Base-by-base conservation (phyloP, 2,329 filamentous ascomycete genomes). In the Pezicula carpinea region DNA sequence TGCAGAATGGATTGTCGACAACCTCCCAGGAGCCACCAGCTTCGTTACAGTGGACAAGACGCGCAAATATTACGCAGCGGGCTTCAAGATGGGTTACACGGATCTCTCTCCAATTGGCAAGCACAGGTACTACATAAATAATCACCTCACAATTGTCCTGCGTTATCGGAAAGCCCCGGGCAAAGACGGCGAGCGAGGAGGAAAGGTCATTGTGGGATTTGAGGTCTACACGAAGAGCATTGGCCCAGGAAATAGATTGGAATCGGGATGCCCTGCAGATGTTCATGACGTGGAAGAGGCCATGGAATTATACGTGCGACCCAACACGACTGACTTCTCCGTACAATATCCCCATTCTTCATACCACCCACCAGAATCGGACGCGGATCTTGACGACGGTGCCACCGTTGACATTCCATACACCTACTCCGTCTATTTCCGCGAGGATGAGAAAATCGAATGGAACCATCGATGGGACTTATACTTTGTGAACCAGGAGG, bases 1-100 rank as follows among this genome's bases (percentile, higher is more conserved):
- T n/a, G 83, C 84, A 2, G 89, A 95, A 66, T 95, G 89, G 90
- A 95, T 95, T 56, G 86, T 93, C 53, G 89, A 96, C 66, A 95
- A 95, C 59, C 74, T 96, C 8, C 89, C 90, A 1, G 89, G 89
- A 6, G 89, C 89, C 31, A 95, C 89, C 7, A 91, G 85, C 64
- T 95, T 95, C 61, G 85, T 93, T 22, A 92, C 87, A 0, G 85
- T 88, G 31, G 89, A 95, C 66, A 89, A 89, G 69, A 82, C 79
- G 39, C 77, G 82, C 59, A 95, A 91, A 66, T 95, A 95, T 71
- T 95, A 95, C 64, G 87, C 89, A 11, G 83, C 89, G 2, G 90
- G 90, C 2, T 95, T 95, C 75, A 95, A 93, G 68, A 74, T 95
- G 47, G 90, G 89, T 6, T 89, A 87, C 58, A 81, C 82, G 55